A percentile compares a stretch with the other conserved stretches of the same genome.
Conservation (phyloP, 2,329 filamentous ascomycete species). For the Cordyceps cicadae region DNA sequence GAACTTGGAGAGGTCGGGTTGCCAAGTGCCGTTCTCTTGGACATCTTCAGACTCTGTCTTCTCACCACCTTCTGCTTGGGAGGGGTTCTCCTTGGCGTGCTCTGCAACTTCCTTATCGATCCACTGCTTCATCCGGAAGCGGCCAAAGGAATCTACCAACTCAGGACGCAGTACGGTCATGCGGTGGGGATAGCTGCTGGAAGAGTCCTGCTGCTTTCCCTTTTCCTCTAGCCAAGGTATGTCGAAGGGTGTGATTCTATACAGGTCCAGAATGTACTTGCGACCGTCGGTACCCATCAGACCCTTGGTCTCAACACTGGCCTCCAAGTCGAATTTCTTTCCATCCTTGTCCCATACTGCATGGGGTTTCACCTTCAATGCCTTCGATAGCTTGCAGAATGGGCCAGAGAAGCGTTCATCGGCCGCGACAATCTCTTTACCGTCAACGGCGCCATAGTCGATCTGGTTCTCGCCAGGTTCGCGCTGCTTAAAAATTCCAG, state of each 20-base stretch:
- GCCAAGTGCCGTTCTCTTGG: constrained; percentile 27
- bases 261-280: constrained; percentile 95
- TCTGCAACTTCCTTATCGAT: constrained; percentile 68
- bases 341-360: constrained; percentile 96
- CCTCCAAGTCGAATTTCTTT: constrained; percentile 82
- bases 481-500: constrained; percentile 97
- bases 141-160: constrained; percentile 77
- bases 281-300: constrained; percentile 92
- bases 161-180: constrained; percentile 93
- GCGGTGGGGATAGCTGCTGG: constrained; percentile 72
- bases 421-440: constrained; percentile 87
- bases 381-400: constrained; percentile 86
- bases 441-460: constrained; percentile 95
- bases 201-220: constrained; percentile 34
- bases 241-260: constrained; percentile 88
- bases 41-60: constrained; percentile 6
- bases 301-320: constrained; percentile 95
- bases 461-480: constrained; percentile 98
- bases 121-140: constrained; percentile 81
- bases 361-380: constrained; percentile 87
- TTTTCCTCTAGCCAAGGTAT: constrained; percentile 82
- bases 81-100: constrained; percentile 13
- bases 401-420: constrained; percentile 76
- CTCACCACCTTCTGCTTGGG: constrained; percentile 14
- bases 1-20: constrained; percentile 82